Evolutionary conservation across 768 basidiomycete genomes (phyloP).

Genomic region (Pholiota molesta): DNA sequence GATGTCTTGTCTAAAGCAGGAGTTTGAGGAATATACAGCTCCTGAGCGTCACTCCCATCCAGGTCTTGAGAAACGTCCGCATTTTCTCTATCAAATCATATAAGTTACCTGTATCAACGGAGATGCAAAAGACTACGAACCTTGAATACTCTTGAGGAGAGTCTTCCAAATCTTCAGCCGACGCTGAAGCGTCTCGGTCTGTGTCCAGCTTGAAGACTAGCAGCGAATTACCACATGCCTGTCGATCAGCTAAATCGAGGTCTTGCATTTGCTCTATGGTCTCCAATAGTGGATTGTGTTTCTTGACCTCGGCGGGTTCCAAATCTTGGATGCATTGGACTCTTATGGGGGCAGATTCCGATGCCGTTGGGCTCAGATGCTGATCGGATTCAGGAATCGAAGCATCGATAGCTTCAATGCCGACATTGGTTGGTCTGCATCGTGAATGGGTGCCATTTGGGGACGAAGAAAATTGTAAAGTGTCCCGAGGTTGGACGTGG

Average conservation of each 20-base stretch:
- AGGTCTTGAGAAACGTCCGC: background rate
- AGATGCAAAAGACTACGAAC: background rate
- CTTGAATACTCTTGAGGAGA: background rate
- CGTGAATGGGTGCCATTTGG: background rate
- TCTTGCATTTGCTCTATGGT: background rate
- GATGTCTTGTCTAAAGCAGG: conserved; percentile 51
- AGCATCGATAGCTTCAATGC: background rate
- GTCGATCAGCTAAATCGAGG: background rate
- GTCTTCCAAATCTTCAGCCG: background rate
- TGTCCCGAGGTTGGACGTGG: conserved; percentile 26
- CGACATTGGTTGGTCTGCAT: background rate
- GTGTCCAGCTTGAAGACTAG: background rate
- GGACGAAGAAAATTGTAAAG: background rate
- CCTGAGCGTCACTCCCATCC: conserved; percentile 30
- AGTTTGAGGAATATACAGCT: conserved; percentile 43
- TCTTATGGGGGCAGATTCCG: background rate
- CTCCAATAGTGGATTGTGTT: background rate
- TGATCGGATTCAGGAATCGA: background rate
- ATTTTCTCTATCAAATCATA: background rate
- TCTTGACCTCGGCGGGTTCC: background rate
- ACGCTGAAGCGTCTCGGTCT: background rate
- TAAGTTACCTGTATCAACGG: background rate
- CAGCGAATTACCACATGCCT: background rate
- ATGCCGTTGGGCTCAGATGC: background rate
- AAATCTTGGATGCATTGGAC: background rate